Evolutionary conservation across 305 asterid genomes (phyloP).

Genomic region (Solanum hybrid): DNA sequence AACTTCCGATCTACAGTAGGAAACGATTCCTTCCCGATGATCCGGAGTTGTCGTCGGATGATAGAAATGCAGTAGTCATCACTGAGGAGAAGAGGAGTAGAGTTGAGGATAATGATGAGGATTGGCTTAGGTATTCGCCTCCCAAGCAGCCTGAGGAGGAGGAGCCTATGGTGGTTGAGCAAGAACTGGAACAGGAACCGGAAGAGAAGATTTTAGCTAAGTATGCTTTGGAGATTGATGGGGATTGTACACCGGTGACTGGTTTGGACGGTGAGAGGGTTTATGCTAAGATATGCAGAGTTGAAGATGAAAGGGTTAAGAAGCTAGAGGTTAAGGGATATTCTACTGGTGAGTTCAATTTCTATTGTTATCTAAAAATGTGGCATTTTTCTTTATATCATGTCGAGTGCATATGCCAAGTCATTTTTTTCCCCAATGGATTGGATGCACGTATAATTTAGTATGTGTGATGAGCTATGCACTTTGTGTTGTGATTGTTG

Average conservation of each 20-base stretch:
- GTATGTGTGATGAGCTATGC: not conserved
- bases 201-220: conserved; percentile 60
- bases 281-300: conserved; percentile 63
- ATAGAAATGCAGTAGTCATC: not conserved
- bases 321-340: conserved; percentile 31
- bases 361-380: not conserved
- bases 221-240: conserved; percentile 66
- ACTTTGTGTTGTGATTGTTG: not conserved
- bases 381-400: not conserved
- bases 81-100: conserved; percentile 37
- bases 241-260: conserved; percentile 80
- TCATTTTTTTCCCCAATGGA: not conserved
- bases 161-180: conserved; percentile 18
- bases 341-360: conserved; percentile 36
- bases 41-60: not conserved
- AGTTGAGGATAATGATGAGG: conserved; percentile 38
- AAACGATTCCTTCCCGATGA: conserved; percentile 44
- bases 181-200: conserved; percentile 20
- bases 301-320: conserved; percentile 35
- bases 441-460: not conserved
- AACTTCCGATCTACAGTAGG: conserved; percentile 21
- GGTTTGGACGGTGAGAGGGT: conserved; percentile 94
- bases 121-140: conserved; percentile 56
- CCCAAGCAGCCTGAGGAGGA: conserved; percentile 16
- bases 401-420: not conserved